These are phyloP conservation scores for Aureobasidium sp. DNA, from an alignment of 2,329 filamentous ascomycete species.

Conservation along the genomic window DNA sequence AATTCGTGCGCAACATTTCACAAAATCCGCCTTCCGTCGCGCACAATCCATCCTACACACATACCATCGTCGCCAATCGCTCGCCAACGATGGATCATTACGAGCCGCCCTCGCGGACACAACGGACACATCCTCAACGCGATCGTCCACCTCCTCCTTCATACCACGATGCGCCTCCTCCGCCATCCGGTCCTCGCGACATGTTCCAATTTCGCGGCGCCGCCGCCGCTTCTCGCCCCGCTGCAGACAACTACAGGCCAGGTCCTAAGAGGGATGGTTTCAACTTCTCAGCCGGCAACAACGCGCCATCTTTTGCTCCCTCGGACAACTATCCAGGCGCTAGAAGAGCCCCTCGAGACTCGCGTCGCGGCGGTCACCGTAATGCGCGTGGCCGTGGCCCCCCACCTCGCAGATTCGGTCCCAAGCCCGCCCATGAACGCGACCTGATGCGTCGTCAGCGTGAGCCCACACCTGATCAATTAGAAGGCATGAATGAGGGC, in stretches of 20 bases:
- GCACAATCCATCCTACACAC: background rate
- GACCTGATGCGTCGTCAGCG: slow-evolving; percentile 36
- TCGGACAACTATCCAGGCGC: slow-evolving; percentile 10
- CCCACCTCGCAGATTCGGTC: slow-evolving; percentile 19
- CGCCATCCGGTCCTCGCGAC: slow-evolving; percentile 10
- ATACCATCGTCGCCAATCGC: background rate
- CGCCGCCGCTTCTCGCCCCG: background rate
- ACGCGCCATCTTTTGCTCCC: slow-evolving; percentile 13
- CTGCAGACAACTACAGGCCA: slow-evolving; percentile 10
- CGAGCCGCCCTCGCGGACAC: slow-evolving; percentile 8
- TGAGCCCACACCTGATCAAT: slow-evolving; percentile 38
- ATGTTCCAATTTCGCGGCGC: slow-evolving; percentile 19
- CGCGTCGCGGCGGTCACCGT: background rate
- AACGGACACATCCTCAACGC: slow-evolving; percentile 1
- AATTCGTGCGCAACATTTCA: slow-evolving; percentile 2
- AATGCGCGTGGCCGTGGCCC: background rate
- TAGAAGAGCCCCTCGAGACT: slow-evolving; percentile 5
- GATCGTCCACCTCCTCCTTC: slow-evolving; percentile 14
- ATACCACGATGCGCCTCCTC: slow-evolving; percentile 10
- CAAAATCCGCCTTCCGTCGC: background rate
- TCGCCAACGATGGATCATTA: slow-evolving; percentile 4
- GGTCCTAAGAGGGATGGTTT: slow-evolving; percentile 7
- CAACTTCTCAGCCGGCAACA: slow-evolving; percentile 15
- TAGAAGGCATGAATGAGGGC: slow-evolving; percentile 37
- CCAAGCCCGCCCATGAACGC: slow-evolving; percentile 37